These are phyloP conservation scores for Ophiosphaerella narmari DNA, from an alignment of 2,329 filamentous ascomycete species.

Conservation along the genomic window DNA sequence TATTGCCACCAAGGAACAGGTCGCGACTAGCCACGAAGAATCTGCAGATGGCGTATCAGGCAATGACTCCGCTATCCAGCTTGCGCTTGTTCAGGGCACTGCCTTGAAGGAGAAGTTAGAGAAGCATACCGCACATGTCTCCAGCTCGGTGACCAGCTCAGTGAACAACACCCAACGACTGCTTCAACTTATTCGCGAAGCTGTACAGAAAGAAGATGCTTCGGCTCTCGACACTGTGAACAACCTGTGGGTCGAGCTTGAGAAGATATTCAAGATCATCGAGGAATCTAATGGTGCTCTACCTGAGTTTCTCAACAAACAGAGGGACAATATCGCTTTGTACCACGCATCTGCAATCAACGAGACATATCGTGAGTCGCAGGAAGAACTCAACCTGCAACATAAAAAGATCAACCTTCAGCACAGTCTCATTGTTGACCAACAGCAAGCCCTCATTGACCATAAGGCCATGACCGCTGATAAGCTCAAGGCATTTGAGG, in stretches of 20 bases:
- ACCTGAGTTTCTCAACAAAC: slow-evolving; percentile 32
- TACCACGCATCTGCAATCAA: slow-evolving; percentile 29
- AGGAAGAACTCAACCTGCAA: slow-evolving; percentile 31
- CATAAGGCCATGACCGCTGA: slow-evolving; percentile 22
- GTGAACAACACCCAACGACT: slow-evolving; percentile 27
- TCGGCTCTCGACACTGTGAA: slow-evolving; percentile 20
- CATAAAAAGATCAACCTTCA: slow-evolving; percentile 36
- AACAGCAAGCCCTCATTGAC: slow-evolving; percentile 31
- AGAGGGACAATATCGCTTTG: slow-evolving; percentile 33
- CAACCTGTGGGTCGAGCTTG: slow-evolving; percentile 31
- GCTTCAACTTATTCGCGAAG: slow-evolving; percentile 28
- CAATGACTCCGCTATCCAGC: slow-evolving; percentile 19
- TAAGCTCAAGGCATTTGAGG: slow-evolving; percentile 27
- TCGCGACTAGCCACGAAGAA: slow-evolving; percentile 12
- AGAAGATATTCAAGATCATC: slow-evolving; percentile 26
- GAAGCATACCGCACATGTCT: slow-evolving; percentile 23
- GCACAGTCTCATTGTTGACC: slow-evolving; percentile 32
- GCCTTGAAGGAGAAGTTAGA: slow-evolving; percentile 28
- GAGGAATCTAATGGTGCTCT: slow-evolving; percentile 24
- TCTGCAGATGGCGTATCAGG: not conserved
- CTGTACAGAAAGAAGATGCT: slow-evolving; percentile 16
- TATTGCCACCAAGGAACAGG: slow-evolving; percentile 34
- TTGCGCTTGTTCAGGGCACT: slow-evolving; percentile 27
- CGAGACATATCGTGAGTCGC: slow-evolving; percentile 25
- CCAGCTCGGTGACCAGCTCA: slow-evolving; percentile 11